Conservation (phyloP, 371 early-diverging fungal species). For the Mucor mucedo region DNA sequence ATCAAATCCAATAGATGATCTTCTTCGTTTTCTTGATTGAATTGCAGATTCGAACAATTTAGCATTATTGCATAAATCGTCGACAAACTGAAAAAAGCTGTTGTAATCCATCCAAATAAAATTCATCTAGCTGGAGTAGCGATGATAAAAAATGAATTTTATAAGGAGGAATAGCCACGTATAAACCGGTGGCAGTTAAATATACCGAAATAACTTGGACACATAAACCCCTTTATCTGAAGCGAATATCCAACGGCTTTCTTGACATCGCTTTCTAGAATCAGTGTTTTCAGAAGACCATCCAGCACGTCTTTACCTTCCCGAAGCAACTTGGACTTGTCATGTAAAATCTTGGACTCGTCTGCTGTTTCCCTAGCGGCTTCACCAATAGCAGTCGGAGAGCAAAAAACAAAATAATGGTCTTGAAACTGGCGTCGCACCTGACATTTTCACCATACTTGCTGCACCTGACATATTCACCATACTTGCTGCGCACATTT, state of each 20-base stretch:
- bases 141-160: neutral
- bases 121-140: neutral
- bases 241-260: neutral
- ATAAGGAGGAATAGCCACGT: neutral
- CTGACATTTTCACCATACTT: too few species aligned
- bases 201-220: neutral
- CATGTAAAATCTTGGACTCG: neutral
- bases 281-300: neutral
- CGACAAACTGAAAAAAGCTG: neutral
- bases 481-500: too few species aligned
- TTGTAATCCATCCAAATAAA: neutral
- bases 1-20: too few species aligned
- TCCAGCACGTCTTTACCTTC: neutral
- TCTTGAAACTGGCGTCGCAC: too few species aligned
- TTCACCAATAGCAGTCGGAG: neutral
- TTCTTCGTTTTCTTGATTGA: neutral
- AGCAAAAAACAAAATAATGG: too few species aligned
- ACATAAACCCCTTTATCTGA: neutral
- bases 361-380: conserved; percentile 22
- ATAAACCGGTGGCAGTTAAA: neutral
- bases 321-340: neutral
- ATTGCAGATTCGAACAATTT: neutral
- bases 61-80: neutral
- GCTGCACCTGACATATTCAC: too few species aligned
- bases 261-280: neutral